Base-by-base conservation (phyloP, 352 stramenopile species). In the Phytophthora rubi region DNA sequence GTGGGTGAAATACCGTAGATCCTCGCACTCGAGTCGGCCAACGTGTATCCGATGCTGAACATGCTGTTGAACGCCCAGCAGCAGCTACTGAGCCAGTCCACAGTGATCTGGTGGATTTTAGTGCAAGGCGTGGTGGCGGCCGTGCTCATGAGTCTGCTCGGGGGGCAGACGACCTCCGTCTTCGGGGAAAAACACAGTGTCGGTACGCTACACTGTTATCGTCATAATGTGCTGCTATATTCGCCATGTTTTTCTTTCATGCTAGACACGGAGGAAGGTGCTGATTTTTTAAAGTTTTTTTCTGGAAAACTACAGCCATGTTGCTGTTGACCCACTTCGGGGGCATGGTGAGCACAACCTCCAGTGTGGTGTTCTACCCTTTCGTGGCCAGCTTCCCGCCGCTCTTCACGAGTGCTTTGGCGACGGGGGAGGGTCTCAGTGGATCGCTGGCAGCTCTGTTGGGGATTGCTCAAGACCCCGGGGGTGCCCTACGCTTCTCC, bases 331-430 rank as follows among this genome's bases (percentile, higher is more conserved):
- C 85, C 3, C 85, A 91, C 58, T 68, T 90, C 3, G 85, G 83
- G 8, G 85, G 85, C 2, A 77, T 90, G 59, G 83, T 92, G 45
- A 92, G 85, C 62, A 83, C 85, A 21, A 91, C 83, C 21, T 90
- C 85, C 9, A 92, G 75, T 37, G 80, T 92, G 28, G 83, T 91
- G 6, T 89, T 91, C 52, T 93, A 93, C 52, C 83, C 85, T 56
- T 93, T 82, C 67, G 85, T 93, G 54, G 73, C 83, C 2, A 84
- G 62, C 21, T 93, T 87, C 59, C 80, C 83, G 9, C 75, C 83
- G 6, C 51, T 91, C 32, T 93, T 82, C 65, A 93, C 85, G 53
- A 93, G 76, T 48, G 83, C 78, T 0, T 44, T 91, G 54, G 82
- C 83, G 0, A 93, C 85, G 2, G 85, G 85, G 10, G 85, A 91